phyloP scores from a whole-genome alignment of 192 early-diverging fungal species.

The Linnemannia schmuckeri region DNA sequence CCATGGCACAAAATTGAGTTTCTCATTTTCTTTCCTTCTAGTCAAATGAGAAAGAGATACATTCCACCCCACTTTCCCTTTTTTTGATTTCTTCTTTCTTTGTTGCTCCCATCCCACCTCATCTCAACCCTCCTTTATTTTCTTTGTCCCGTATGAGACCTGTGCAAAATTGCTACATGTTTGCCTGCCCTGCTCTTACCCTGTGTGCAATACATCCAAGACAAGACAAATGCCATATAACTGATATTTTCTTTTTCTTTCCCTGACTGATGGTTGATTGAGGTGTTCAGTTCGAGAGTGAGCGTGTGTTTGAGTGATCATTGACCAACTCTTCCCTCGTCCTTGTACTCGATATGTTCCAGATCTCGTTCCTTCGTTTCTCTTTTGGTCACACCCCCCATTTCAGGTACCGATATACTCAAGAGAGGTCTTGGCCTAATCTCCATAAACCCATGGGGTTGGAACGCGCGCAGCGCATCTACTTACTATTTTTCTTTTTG shows the following conservation, averaged over 20 bases:
- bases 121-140: too few species aligned
- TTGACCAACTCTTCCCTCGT: neutral
- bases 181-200: too few species aligned
- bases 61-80: neutral
- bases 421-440: too few species aligned
- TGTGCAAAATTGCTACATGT: too few species aligned
- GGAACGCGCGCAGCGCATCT: neutral
- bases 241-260: too few species aligned
- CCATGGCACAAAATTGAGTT: neutral
- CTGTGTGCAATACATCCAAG: too few species aligned
- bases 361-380: neutral
- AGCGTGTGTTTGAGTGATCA: neutral
- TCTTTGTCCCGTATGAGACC: too few species aligned
- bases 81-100: too few species aligned
- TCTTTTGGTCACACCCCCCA: neutral
- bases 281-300: neutral
- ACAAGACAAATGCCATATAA: too few species aligned
- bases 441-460: too few species aligned
- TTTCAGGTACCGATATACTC: neutral
- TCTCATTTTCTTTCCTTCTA: neutral
- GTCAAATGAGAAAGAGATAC: neutral
- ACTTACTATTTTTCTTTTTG: neutral
- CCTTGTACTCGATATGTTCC: neutral
- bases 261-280: neutral
- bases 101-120: too few species aligned